Base-by-base conservation (phyloP, 495 filamentous ascomycete species). In the Wilcoxina mikolae region DNA sequence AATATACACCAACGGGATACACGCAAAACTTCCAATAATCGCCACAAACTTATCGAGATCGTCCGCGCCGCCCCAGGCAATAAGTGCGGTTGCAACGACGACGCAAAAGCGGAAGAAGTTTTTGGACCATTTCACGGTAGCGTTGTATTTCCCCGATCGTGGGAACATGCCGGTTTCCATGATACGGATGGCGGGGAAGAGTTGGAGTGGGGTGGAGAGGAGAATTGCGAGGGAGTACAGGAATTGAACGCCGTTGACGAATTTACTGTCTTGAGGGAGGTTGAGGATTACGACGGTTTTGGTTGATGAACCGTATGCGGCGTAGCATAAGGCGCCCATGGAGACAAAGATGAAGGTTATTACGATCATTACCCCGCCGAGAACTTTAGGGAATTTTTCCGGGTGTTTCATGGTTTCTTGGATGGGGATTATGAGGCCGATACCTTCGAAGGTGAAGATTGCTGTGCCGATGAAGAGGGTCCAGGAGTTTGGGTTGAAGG, bases 91-190 rank as follows among this genome's bases (percentile, higher is more conserved):
- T 28, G 88, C 64, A 58, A 84, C 76, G 51, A 96, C 91, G 38
- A 95, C 77, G 61, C 88, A 79, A 71, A 95, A 96, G 29, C 91
- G 83, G 73, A 91, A 96, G 51, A 80, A 72, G 60, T 98, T 98
- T 79, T 98, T 98, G 75, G 93, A 82, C 90, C 90, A 95, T 71
- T 98, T 98, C 73, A 96, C 94, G 51, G 79, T 83, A 0, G 84
- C 84, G 68, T 95, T 94, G 67, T 93, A 87, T 68, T 98, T 98
- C 51, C 91, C 91, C 53, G 87, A 94, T 64, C 82, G 78, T 23
- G 77, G 79, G 70, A 86, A 85, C 3, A 86, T 69, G 58, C 79
- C 79, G 53, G 75, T 78, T 61, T 80, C 77, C 71, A 78, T 73
- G 58, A 80, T 79, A 50, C 62, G 81, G 60, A 98, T 96, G 41